phyloP scores from a whole-genome alignment of 495 filamentous ascomycete species.

The Apiosordaria backusii region DNA sequence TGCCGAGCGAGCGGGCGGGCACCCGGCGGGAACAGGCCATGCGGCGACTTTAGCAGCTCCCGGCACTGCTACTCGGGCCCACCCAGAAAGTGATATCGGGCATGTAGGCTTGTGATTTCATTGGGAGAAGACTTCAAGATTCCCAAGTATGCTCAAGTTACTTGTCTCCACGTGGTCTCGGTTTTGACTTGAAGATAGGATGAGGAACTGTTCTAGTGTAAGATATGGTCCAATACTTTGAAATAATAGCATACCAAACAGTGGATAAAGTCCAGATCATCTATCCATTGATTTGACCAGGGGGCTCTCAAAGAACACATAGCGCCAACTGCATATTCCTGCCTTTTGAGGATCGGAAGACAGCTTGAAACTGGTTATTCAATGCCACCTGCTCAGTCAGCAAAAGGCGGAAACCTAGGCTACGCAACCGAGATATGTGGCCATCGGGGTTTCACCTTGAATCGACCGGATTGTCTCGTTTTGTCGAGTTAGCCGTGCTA shows the following conservation, averaged over 20 bases:
- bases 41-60: constrained; percentile 5
- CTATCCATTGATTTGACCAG: neutral
- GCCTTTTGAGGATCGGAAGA: neutral
- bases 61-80: constrained; percentile 12
- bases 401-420: neutral
- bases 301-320: neutral
- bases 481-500: neutral
- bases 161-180: constrained; percentile 8
- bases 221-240: neutral
- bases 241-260: neutral
- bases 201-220: neutral
- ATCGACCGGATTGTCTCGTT: neutral
- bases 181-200: neutral
- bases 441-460: neutral
- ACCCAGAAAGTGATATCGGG: constrained; percentile 5
- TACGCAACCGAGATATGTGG: neutral
- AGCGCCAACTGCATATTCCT: neutral
- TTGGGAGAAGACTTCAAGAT: neutral
- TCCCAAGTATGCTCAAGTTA: neutral
- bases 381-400: neutral
- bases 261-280: neutral
- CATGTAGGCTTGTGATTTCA: neutral
- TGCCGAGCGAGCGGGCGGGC: constrained; percentile 7
- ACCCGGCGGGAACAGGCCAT: constrained; percentile 9
- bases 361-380: neutral